Conservation (phyloP, 2,329 filamentous ascomycete genomes). For the Fusarium tjaetaba region DNA sequence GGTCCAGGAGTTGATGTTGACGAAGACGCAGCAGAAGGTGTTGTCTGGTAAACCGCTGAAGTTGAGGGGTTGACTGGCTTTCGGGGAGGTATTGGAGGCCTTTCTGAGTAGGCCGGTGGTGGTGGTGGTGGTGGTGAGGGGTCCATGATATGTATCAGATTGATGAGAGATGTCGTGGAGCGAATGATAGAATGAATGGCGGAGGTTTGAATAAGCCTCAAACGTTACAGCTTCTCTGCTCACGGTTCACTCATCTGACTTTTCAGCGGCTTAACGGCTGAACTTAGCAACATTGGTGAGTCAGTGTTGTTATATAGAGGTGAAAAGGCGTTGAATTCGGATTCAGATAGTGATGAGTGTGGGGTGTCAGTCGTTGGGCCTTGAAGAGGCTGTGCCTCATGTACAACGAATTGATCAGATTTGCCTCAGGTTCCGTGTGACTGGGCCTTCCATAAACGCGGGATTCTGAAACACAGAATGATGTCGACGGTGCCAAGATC, state of each 20-base stretch:
- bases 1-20: conserved; percentile 4
- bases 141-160: conserved; percentile 5
- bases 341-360: conserved; percentile 6
- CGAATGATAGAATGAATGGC: neutral
- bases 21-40: conserved; percentile 1
- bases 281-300: neutral
- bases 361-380: conserved; percentile 14
- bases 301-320: conserved; percentile 1
- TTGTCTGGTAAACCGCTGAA: conserved; percentile 4
- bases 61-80: conserved; percentile 20
- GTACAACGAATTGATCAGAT: conserved; percentile 6
- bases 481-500: conserved; percentile 12
- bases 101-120: conserved; percentile 31
- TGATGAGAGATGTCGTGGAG: neutral
- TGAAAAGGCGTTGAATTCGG: neutral
- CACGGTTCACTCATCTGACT: neutral
- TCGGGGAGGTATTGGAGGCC: conserved; percentile 25
- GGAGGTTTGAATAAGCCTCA: neutral
- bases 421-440: neutral
- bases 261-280: neutral
- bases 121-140: conserved; percentile 26
- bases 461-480: conserved; percentile 13
- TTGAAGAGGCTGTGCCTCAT: conserved; percentile 11
- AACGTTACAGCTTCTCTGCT: neutral
- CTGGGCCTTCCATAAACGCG: neutral